phyloP scores from a whole-genome alignment of 495 filamentous ascomycete species.

The Neurospora cerealis region DNA sequence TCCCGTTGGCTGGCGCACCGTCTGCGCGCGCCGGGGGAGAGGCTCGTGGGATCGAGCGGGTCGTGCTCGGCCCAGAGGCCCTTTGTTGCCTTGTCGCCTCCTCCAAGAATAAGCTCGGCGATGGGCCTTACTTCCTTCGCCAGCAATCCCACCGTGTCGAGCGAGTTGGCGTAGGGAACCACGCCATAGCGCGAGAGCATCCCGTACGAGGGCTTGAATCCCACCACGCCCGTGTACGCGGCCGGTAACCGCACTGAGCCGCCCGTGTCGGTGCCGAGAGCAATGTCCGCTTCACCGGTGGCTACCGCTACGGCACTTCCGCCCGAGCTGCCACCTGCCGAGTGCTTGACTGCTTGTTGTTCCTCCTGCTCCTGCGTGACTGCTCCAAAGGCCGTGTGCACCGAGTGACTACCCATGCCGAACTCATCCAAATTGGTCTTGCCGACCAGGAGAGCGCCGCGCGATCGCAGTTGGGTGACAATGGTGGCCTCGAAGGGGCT shows the following conservation, averaged over 20 bases:
- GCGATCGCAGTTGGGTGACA: slow-evolving; percentile 49
- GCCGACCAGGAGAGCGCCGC: slow-evolving; percentile 57
- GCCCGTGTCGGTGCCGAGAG: slow-evolving; percentile 90
- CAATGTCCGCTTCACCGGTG: slow-evolving; percentile 57
- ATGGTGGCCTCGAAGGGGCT: slow-evolving; percentile 84
- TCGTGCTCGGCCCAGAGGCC: slow-evolving; percentile 47
- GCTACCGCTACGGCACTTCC: slow-evolving; percentile 86
- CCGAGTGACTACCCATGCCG: slow-evolving; percentile 92
- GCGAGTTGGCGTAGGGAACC: slow-evolving; percentile 86
- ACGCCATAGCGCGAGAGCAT: slow-evolving; percentile 76
- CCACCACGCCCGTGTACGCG: slow-evolving; percentile 77
- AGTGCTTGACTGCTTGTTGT: slow-evolving; percentile 37
- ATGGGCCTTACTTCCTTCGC: slow-evolving; percentile 40
- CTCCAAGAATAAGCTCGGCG: slow-evolving; percentile 43
- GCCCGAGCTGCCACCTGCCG: slow-evolving; percentile 86
- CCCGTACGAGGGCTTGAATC: slow-evolving; percentile 78
- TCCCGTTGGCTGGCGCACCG: slow-evolving; percentile 38
- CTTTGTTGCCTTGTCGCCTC: slow-evolving; percentile 1
- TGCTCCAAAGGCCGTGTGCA: slow-evolving; percentile 59
- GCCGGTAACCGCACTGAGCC: slow-evolving; percentile 88
- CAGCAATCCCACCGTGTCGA: slow-evolving; percentile 88
- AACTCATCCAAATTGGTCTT: slow-evolving; percentile 97
- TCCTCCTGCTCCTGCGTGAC: slow-evolving; percentile 32
- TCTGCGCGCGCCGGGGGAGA: slow-evolving; percentile 45
- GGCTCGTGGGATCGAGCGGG: slow-evolving; percentile 64